phyloP scores from a whole-genome alignment of 352 stramenopile genomes.

The Peronospora destructor region DNA sequence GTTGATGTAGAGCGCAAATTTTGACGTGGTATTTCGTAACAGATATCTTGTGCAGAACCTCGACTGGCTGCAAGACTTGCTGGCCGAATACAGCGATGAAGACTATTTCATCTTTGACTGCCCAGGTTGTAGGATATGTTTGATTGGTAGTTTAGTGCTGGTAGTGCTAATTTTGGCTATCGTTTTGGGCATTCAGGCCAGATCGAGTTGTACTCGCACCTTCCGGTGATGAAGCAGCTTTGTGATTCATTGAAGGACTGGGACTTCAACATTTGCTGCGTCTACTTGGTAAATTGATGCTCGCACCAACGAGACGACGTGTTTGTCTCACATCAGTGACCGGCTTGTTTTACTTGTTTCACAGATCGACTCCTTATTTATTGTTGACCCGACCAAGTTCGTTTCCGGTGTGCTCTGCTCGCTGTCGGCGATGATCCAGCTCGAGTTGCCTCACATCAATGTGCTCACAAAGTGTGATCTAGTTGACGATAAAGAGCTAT shows the following conservation, averaged over 20 bases:
- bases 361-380: constrained; percentile 90
- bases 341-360: not conserved
- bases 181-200: constrained; percentile 44
- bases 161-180: constrained; percentile 3
- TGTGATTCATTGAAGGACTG: constrained; percentile 78
- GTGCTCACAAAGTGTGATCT: constrained; percentile 90
- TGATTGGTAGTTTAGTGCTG: not conserved
- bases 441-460: constrained; percentile 96
- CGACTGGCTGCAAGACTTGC: constrained; percentile 92
- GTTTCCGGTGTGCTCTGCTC: constrained; percentile 95
- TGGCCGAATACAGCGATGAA: constrained; percentile 87
- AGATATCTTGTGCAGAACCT: constrained; percentile 91
- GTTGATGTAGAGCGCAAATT: not conserved
- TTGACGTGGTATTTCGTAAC: constrained; percentile 7
- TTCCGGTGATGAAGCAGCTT: constrained; percentile 88
- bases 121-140: constrained; percentile 66
- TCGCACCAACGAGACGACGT: not conserved
- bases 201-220: constrained; percentile 88
- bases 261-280: constrained; percentile 84
- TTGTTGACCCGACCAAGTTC: constrained; percentile 95
- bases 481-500: constrained; percentile 83
- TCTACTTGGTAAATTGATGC: constrained; percentile 65
- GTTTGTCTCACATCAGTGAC: not conserved
- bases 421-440: constrained; percentile 95
- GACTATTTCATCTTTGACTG: constrained; percentile 99